phyloP scores from a whole-genome alignment of 2,329 filamentous ascomycete genomes.

The Paecilomyces variotii region DNA sequence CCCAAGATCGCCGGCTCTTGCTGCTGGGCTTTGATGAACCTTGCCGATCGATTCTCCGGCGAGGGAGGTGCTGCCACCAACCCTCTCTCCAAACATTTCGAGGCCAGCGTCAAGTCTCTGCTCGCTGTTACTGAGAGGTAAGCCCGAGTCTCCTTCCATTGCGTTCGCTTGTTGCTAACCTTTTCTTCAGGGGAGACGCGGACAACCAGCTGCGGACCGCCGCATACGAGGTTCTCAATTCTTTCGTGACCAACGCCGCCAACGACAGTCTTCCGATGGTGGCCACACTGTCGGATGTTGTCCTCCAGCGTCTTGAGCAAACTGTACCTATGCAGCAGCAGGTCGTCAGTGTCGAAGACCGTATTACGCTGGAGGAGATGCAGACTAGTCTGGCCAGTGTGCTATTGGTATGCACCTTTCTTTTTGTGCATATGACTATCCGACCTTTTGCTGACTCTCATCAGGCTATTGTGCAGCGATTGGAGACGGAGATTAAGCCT shows the following conservation, averaged over 20 bases:
- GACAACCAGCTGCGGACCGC: slow-evolving; percentile 89
- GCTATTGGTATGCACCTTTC: slow-evolving; percentile 50
- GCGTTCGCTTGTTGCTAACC: background rate
- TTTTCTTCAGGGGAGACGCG: slow-evolving; percentile 49
- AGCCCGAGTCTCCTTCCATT: slow-evolving; percentile 7
- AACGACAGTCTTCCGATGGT: slow-evolving; percentile 76
- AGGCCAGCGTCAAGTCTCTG: slow-evolving; percentile 79
- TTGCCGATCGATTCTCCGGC: slow-evolving; percentile 89
- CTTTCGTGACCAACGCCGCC: slow-evolving; percentile 85
- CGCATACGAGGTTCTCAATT: slow-evolving; percentile 92
- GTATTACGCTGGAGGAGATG: slow-evolving; percentile 92
- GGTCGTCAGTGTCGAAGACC: slow-evolving; percentile 94
- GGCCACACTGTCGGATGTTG: slow-evolving; percentile 74
- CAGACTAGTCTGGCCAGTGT: slow-evolving; percentile 92
- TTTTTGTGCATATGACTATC: background rate
- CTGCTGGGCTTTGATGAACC: slow-evolving; percentile 98
- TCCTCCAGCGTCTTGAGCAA: slow-evolving; percentile 83
- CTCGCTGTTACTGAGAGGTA: slow-evolving; percentile 74
- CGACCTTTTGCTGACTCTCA: slow-evolving; percentile 6
- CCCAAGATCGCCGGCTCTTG: slow-evolving; percentile 97
- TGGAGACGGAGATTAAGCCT: slow-evolving; percentile 84
- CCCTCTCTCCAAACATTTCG: slow-evolving; percentile 83
- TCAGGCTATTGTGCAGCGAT: slow-evolving; percentile 71
- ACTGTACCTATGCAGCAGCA: slow-evolving; percentile 84
- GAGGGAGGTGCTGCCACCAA: slow-evolving; percentile 73